phyloP scores from a whole-genome alignment of 2,329 filamentous ascomycete genomes.

The Colletotrichum filicis region DNA sequence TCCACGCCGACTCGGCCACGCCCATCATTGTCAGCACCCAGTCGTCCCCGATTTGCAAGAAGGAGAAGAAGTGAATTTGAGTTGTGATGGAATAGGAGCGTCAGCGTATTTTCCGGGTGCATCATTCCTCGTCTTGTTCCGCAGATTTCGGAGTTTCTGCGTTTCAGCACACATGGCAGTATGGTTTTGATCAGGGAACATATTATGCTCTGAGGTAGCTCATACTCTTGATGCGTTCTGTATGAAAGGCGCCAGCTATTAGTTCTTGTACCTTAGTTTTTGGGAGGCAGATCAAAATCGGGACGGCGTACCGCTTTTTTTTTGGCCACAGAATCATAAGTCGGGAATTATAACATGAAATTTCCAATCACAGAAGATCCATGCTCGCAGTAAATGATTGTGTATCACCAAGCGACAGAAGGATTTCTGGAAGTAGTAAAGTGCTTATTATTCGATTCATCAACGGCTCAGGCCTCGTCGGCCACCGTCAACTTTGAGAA shows the following conservation, averaged over 20 bases:
- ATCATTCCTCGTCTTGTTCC: slow-evolving; percentile 28
- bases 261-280: slow-evolving; percentile 54
- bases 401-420: not conserved
- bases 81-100: slow-evolving; percentile 17
- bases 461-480: slow-evolving; percentile 14
- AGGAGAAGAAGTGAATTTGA: slow-evolving; percentile 43
- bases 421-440: not conserved
- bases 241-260: slow-evolving; percentile 44
- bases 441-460: not conserved
- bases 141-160: slow-evolving; percentile 23
- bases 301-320: slow-evolving; percentile 17
- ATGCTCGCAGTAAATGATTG: not conserved
- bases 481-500: slow-evolving; percentile 32
- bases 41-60: slow-evolving; percentile 60
- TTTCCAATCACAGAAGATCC: not conserved
- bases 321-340: slow-evolving; percentile 20
- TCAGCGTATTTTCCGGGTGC: slow-evolving; percentile 33
- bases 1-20: slow-evolving; percentile 61
- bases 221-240: slow-evolving; percentile 46
- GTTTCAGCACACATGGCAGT: slow-evolving; percentile 34
- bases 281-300: slow-evolving; percentile 35
- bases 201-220: slow-evolving; percentile 50
- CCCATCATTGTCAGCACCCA: slow-evolving; percentile 55
- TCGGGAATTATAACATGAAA: not conserved
- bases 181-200: slow-evolving; percentile 45